These are phyloP conservation scores for Groenewaldozyma sp. DNA, from an alignment of 1,139 yeast genomes.

Conservation along the genomic window DNA sequence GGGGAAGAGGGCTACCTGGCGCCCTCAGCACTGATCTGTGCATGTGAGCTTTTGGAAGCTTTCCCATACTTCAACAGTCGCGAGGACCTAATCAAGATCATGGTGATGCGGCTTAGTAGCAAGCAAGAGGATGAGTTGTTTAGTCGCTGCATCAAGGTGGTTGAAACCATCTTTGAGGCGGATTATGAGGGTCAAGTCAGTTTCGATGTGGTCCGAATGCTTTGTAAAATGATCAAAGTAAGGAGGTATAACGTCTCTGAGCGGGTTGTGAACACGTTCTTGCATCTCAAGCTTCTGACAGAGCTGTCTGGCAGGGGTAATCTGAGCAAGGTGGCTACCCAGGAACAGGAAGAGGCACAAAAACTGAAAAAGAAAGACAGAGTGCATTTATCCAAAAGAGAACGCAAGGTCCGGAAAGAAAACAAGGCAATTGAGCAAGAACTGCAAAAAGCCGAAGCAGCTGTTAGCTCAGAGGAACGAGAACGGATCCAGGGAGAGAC, in stretches of 20 bases:
- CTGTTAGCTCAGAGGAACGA: conserved; percentile 78
- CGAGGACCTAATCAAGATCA: conserved; percentile 55
- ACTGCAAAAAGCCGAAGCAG: conserved; percentile 75
- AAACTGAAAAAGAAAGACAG: conserved; percentile 76
- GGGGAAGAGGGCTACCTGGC: conserved; percentile 38
- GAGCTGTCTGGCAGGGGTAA: conserved; percentile 54
- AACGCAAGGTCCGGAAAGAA: conserved; percentile 79
- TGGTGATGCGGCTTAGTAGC: conserved; percentile 40
- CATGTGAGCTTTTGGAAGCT: conserved; percentile 63
- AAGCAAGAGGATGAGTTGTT: conserved; percentile 36
- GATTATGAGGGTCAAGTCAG: conserved; percentile 79
- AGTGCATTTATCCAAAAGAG: conserved; percentile 79
- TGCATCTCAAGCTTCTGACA: conserved; percentile 63
- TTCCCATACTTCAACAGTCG: conserved; percentile 76
- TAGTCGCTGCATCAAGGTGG: conserved; percentile 49
- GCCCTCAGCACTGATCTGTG: conserved; percentile 57
- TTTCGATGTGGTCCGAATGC: conserved; percentile 55
- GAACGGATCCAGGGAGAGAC: conserved; percentile 80
- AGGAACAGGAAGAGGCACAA: conserved; percentile 36
- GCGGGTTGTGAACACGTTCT: conserved; percentile 61
- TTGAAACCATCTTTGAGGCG: conserved; percentile 55
- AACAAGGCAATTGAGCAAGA: conserved; percentile 82
- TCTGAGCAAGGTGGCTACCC: conserved; percentile 45
- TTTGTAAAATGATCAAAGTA: conserved; percentile 62
- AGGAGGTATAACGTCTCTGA: conserved; percentile 79